Base-by-base conservation (phyloP, 78 protist genomes). In the Dictyostelium intermedium region DNA sequence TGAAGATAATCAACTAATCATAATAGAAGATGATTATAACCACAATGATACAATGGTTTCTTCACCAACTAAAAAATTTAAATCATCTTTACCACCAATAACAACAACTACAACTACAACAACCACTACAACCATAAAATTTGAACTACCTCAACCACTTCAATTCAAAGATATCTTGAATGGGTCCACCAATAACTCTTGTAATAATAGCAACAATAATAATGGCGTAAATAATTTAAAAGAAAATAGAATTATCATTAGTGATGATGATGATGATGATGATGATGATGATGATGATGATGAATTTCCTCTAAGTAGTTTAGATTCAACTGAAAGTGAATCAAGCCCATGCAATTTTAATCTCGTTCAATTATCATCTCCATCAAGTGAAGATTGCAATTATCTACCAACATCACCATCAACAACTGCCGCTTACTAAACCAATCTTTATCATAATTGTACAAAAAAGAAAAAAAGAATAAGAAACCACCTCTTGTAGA, bases 321-420 rank as follows among this genome's bases (percentile, higher is more conserved):
- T 63, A 25, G 73, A 63, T 63, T 63, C 73, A 25, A 63, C 73
- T n/a, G 73, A 63, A 63, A 63, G 73, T n/a, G 73, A 63, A n/a
- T 25, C 34, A 25, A 63, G 73, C 8, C 27, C 27, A 7, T 25
- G 73, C 32, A 63, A 63, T 63, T 63, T 23, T 25, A 63, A 63
- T 63, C 27, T 63, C 14, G 34, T 63, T 10, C 73, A 63, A 63
- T 23, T 60, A 7, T 60, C 70, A 3, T 60, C 70, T 5, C 66
- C n/a, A 56, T 11, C 73, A 63, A 25, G 34, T 63, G 73, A 63
- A n/a, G 73, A 63, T n/a, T 63, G 30, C 14, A 50, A 25, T 13
- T 63, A 25, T 27, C 27, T 63, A 23, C 14, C 73, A 63, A 63
- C 73, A 9, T 63, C 73, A 25, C 32, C 32, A 63, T n/a, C 73